A percentile compares a stretch with the other conserved stretches of the same genome.
phyloP scores from a whole-genome alignment of 345 rosid species.

The Bruguiera gymnorhiza region DNA sequence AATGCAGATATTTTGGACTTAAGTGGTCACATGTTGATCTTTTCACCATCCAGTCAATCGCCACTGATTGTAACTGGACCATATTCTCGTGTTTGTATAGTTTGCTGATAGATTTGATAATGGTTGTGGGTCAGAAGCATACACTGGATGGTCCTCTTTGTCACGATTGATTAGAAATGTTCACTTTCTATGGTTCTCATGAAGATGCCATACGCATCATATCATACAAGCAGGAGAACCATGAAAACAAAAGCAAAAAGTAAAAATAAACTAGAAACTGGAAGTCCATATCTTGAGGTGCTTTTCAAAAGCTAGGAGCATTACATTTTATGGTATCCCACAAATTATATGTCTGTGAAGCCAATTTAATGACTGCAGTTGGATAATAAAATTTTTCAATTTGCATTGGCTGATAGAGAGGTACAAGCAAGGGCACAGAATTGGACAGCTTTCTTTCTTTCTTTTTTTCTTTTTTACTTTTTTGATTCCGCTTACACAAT shows the following conservation, averaged over 20 bases:
- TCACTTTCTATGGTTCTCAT: constrained; percentile 13
- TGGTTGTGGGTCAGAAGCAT: background rate
- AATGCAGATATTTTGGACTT: too few relatives aligned
- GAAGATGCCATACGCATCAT: background rate
- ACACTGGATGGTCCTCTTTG: constrained; percentile 3
- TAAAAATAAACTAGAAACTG: background rate
- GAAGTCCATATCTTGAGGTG: background rate
- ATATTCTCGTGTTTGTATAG: background rate
- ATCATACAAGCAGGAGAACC: constrained; percentile 3
- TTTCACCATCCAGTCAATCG: background rate
- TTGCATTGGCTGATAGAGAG: constrained; percentile 9
- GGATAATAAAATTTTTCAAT: constrained; percentile 10
- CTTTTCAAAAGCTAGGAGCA: background rate
- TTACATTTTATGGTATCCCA: background rate
- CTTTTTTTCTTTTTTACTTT: too few relatives aligned
- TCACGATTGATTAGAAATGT: constrained; percentile 7
- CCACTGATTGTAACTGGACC: background rate
- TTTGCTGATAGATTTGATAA: background rate
- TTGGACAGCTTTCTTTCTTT: background rate
- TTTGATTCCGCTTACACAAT: background rate
- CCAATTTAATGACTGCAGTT: background rate
- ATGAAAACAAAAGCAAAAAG: background rate
- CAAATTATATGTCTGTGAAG: background rate
- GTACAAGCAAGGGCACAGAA: background rate
- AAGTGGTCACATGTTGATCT: too few relatives aligned